Percentiles rank a stretch among this genome's conserved stretches.
These are phyloP conservation scores for Lyophyllum decastes DNA, from an alignment of 768 basidiomycete species.

Conservation along the genomic window DNA sequence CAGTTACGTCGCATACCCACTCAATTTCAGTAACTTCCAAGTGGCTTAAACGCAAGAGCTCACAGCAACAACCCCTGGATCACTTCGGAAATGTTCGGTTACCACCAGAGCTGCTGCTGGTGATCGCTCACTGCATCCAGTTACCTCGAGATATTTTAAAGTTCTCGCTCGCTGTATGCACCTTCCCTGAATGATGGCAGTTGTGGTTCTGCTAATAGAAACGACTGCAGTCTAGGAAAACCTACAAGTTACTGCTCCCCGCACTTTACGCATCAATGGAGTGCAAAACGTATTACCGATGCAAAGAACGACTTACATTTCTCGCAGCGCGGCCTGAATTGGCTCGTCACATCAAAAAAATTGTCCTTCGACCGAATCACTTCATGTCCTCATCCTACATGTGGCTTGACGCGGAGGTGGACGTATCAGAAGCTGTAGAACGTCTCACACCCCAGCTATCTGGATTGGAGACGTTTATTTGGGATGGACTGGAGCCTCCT, in stretches of 20 bases:
- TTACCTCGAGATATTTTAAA: slow-evolving; percentile 14
- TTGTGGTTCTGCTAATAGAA: not conserved
- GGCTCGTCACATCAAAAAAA: slow-evolving; percentile 16
- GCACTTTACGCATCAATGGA: slow-evolving; percentile 14
- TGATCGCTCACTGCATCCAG: slow-evolving; percentile 12
- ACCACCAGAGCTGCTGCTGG: slow-evolving; percentile 15
- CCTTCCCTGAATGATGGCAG: not conserved
- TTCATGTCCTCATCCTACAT: slow-evolving; percentile 8
- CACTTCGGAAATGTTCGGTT: slow-evolving; percentile 1
- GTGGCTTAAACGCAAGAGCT: not conserved
- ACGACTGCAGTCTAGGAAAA: slow-evolving; percentile 8
- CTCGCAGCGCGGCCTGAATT: slow-evolving; percentile 12
- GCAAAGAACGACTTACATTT: slow-evolving; percentile 18
- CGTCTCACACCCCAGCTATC: slow-evolving; percentile 17
- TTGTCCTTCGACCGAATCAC: slow-evolving; percentile 22
- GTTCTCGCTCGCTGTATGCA: slow-evolving; percentile 13
- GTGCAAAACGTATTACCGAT: slow-evolving; percentile 15
- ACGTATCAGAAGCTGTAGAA: slow-evolving; percentile 12
- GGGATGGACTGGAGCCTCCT: slow-evolving; percentile 25
- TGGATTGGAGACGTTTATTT: slow-evolving; percentile 21
- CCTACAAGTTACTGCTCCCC: slow-evolving; percentile 9
- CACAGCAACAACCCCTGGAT: not conserved
- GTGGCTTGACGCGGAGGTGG: slow-evolving; percentile 14
- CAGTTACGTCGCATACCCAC: not conserved
- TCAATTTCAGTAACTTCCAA: not conserved